These are phyloP conservation scores for Colletotrichum sp. DNA, from an alignment of 2,329 filamentous ascomycete species.

Conservation along the genomic window DNA sequence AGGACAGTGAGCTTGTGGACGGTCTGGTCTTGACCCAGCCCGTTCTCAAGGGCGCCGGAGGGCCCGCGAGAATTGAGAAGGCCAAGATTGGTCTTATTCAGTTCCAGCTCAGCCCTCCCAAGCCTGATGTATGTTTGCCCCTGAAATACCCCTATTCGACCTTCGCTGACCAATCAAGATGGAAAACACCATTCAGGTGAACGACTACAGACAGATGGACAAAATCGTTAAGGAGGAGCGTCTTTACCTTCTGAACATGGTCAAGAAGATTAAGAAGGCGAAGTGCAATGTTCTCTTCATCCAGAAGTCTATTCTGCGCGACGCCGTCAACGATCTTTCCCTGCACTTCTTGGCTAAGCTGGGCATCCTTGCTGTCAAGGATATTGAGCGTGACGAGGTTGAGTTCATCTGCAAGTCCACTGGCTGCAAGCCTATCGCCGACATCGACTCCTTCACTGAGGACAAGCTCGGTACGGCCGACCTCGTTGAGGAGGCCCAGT, in stretches of 20 bases:
- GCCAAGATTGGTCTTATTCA: slow-evolving; percentile 96
- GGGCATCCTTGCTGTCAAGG: slow-evolving; percentile 94
- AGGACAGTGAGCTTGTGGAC: slow-evolving; percentile 97
- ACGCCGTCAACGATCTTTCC: slow-evolving; percentile 96
- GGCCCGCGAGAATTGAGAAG: slow-evolving; percentile 94
- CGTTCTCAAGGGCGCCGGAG: slow-evolving; percentile 91
- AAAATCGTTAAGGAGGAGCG: slow-evolving; percentile 99
- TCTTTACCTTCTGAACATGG: slow-evolving; percentile 96
- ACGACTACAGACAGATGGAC: slow-evolving; percentile 99
- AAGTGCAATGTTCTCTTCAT: slow-evolving; percentile 99
- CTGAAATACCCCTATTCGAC: neutral
- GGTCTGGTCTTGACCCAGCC: slow-evolving; percentile 91
- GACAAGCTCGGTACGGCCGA: slow-evolving; percentile 96
- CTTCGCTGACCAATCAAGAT: slow-evolving; percentile 61
- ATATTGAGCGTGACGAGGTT: slow-evolving; percentile 97
- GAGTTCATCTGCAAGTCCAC: slow-evolving; percentile 99
- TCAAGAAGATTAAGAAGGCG: slow-evolving; percentile 99
- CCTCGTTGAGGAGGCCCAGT: slow-evolving; percentile 89
- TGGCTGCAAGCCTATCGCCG: slow-evolving; percentile 97
- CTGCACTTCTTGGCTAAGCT: slow-evolving; percentile 98
- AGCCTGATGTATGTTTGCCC: slow-evolving; percentile 77
- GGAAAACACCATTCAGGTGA: slow-evolving; percentile 99
- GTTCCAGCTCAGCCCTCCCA: slow-evolving; percentile 97
- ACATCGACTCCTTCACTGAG: slow-evolving; percentile 97
- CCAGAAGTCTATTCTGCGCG: slow-evolving; percentile 96